These are phyloP conservation scores for Exsudoporus frostii DNA, from an alignment of 768 basidiomycete species.

Conservation along the genomic window DNA sequence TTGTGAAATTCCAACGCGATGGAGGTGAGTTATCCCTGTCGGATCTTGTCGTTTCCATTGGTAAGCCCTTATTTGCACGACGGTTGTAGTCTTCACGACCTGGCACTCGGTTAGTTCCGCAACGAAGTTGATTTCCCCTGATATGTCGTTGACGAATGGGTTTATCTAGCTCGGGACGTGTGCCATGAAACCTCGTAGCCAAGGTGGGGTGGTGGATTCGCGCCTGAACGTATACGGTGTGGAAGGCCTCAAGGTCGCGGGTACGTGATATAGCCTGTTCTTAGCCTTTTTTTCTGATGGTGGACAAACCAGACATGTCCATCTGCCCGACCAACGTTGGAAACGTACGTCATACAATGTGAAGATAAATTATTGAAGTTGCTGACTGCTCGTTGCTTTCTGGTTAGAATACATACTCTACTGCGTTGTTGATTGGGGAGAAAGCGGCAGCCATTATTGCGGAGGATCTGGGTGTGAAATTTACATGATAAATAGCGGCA, in stretches of 20 bases:
- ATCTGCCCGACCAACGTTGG: slow-evolving; percentile 29
- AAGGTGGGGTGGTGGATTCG: slow-evolving; percentile 62
- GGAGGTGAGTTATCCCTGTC: slow-evolving; percentile 1
- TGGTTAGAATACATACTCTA: slow-evolving; percentile 40
- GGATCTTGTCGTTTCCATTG: no score
- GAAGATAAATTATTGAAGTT: not conserved
- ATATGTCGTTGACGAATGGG: not conserved
- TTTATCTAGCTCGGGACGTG: slow-evolving; percentile 55
- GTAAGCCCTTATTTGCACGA: not conserved
- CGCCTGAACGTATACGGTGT: slow-evolving; percentile 63
- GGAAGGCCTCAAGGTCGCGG: slow-evolving; percentile 57
- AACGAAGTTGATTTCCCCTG: no score
- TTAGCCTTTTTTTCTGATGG: not conserved
- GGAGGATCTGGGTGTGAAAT: slow-evolving; percentile 37
- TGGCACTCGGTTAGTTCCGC: slow-evolving; percentile 17
- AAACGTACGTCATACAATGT: slow-evolving; percentile 8
- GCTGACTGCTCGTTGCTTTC: not conserved
- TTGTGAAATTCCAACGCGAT: slow-evolving; percentile 27
- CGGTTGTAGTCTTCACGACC: not conserved
- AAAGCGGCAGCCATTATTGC: slow-evolving; percentile 61
- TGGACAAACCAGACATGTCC: slow-evolving; percentile 32
- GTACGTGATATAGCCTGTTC: slow-evolving; percentile 24
- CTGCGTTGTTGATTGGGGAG: slow-evolving; percentile 49
- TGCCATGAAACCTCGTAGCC: slow-evolving; percentile 60
- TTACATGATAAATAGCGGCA: not conserved